These are phyloP conservation scores for Penicillium capsulatum DNA, from an alignment of 2,329 filamentous ascomycete genomes.

Conservation along the genomic window DNA sequence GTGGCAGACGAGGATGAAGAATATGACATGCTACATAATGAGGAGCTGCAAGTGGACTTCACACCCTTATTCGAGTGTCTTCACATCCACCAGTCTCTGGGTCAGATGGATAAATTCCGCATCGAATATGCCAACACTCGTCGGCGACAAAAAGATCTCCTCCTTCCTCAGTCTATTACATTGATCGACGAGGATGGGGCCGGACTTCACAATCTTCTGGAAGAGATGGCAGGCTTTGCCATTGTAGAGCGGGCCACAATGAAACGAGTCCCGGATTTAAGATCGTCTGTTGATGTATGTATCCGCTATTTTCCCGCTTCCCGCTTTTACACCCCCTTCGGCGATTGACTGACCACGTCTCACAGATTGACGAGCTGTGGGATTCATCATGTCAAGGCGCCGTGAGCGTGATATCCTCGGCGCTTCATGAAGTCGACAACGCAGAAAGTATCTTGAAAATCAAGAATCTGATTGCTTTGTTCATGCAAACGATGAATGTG, in stretches of 20 bases:
- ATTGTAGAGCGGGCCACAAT: slow-evolving; percentile 95
- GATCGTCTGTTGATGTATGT: slow-evolving; percentile 73
- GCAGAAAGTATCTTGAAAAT: slow-evolving; percentile 90
- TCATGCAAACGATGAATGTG: slow-evolving; percentile 97
- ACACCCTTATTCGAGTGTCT: slow-evolving; percentile 89
- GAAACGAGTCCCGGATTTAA: slow-evolving; percentile 75
- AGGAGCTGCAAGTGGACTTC: slow-evolving; percentile 92
- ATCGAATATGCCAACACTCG: slow-evolving; percentile 88
- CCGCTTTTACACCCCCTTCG: neutral
- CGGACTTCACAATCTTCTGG: slow-evolving; percentile 81
- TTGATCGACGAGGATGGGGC: slow-evolving; percentile 77
- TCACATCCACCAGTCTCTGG: slow-evolving; percentile 92
- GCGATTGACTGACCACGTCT: slow-evolving; percentile 15
- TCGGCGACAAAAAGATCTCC: slow-evolving; percentile 82
- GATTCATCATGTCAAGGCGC: slow-evolving; percentile 93
- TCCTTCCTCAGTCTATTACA: slow-evolving; percentile 72
- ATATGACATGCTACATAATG: slow-evolving; percentile 91
- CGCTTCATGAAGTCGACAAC: slow-evolving; percentile 74
- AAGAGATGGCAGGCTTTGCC: slow-evolving; percentile 92
- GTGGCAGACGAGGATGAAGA: slow-evolving; percentile 94
- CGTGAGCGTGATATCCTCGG: slow-evolving; percentile 74
- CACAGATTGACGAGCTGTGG: slow-evolving; percentile 91
- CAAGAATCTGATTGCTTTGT: slow-evolving; percentile 86
- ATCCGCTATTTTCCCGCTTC: slow-evolving; percentile 3
- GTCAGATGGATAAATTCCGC: slow-evolving; percentile 86